Conservation (phyloP, 106 monocot species). For the Alisma plantagoaquatica region DNA sequence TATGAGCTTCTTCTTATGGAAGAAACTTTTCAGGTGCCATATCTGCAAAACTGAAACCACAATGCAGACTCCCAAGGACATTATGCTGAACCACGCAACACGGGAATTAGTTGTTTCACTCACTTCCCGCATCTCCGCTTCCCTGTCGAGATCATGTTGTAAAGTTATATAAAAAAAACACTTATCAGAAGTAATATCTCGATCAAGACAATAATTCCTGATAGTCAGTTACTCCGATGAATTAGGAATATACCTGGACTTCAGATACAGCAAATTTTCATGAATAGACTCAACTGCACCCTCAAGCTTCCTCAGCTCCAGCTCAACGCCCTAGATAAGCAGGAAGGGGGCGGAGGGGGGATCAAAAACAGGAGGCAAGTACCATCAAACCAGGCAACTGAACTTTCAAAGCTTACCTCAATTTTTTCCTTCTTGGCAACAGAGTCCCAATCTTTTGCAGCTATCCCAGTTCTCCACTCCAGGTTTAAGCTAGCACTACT, state of each 20-base stretch:
- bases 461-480: slow-evolving; percentile 74
- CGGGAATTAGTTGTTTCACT: slow-evolving; percentile 74
- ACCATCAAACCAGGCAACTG: not conserved
- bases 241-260: slow-evolving; percentile 23
- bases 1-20: slow-evolving; percentile 83
- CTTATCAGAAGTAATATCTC: not conserved
- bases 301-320: slow-evolving; percentile 74
- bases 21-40: slow-evolving; percentile 72
- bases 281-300: slow-evolving; percentile 65
- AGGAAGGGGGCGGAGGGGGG: not conserved
- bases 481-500: slow-evolving; percentile 38
- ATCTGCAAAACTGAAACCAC: slow-evolving; percentile 50
- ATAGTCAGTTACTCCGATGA: not conserved
- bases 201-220: not conserved
- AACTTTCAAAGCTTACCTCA: slow-evolving; percentile 31
- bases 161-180: not conserved
- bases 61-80: slow-evolving; percentile 33
- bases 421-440: slow-evolving; percentile 82
- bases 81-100: slow-evolving; percentile 74
- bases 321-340: slow-evolving; percentile 81
- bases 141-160: slow-evolving; percentile 43
- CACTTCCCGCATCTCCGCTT: slow-evolving; percentile 79
- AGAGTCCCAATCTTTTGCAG: slow-evolving; percentile 79
- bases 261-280: slow-evolving; percentile 76
- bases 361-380: not conserved